Conservation (phyloP, 225 moss, liverwort and hornwort species). For the Sphagnum tenellum region DNA sequence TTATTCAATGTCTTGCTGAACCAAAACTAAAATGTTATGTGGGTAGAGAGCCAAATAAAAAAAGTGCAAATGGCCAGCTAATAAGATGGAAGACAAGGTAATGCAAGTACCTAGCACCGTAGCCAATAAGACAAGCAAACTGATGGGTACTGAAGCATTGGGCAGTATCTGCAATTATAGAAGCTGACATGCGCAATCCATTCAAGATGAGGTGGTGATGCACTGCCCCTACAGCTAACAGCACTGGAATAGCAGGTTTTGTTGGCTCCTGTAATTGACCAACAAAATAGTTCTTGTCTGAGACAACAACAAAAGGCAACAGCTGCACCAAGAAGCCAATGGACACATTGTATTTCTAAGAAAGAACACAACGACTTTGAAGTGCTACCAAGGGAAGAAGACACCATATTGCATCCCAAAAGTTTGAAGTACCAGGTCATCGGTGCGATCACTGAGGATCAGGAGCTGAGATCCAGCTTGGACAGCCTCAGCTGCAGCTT, state of each 20-base stretch:
- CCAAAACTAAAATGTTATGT: too few species aligned
- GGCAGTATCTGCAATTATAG: conserved; percentile 73
- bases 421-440: conserved; percentile 41
- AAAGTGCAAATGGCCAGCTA: too few species aligned
- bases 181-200: conserved; percentile 75
- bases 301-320: too few species aligned
- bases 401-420: too few species aligned
- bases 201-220: conserved; percentile 98
- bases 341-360: too few species aligned
- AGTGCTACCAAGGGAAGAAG: too few species aligned
- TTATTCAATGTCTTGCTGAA: too few species aligned
- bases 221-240: conserved; percentile 91
- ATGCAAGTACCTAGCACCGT: conserved; percentile 69
- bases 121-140: conserved; percentile 87
- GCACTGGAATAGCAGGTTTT: conserved; percentile 77
- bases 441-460: conserved; percentile 78
- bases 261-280: conserved; percentile 39
- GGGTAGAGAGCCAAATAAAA: too few species aligned
- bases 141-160: conserved; percentile 99
- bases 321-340: too few species aligned
- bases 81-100: too few species aligned
- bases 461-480: conserved; percentile 44
- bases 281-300: not conserved
- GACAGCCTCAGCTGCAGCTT: conserved; percentile 48
- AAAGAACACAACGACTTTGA: not conserved